Conservation (phyloP, 106 monocot genomes). For the Dendrobium catenatum region DNA sequence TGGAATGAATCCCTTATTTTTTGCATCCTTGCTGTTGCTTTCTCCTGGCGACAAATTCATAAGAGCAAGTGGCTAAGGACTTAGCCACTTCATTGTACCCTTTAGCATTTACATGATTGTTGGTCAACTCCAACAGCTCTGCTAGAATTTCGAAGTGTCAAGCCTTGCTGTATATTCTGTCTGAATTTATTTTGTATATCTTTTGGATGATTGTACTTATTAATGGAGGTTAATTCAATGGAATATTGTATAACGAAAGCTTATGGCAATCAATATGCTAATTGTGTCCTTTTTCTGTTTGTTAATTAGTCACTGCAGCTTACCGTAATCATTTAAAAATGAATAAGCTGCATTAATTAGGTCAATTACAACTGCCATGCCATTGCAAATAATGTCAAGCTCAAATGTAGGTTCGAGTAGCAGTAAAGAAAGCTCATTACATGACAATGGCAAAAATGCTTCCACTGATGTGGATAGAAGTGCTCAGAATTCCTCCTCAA, state of each 20-base stretch:
- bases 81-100: too few species aligned
- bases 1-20: too few species aligned
- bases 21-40: too few species aligned
- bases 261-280: neutral
- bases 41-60: too few species aligned
- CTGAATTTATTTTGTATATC: neutral
- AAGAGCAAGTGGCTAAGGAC: too few species aligned
- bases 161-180: neutral
- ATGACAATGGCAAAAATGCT: neutral
- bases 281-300: neutral
- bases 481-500: neutral
- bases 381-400: neutral
- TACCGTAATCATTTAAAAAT: neutral
- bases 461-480: neutral
- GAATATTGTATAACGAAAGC: neutral
- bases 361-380: neutral
- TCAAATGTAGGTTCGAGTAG: slow-evolving; percentile 2
- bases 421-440: neutral
- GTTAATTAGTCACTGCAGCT: neutral
- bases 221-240: neutral
- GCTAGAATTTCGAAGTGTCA: neutral
- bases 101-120: too few species aligned
- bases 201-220: neutral
- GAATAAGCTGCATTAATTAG: neutral
- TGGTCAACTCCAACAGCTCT: too few species aligned